These are phyloP conservation scores for Colletotrichum liaoningense DNA, from an alignment of 2,329 filamentous ascomycete species.

Conservation along the genomic window DNA sequence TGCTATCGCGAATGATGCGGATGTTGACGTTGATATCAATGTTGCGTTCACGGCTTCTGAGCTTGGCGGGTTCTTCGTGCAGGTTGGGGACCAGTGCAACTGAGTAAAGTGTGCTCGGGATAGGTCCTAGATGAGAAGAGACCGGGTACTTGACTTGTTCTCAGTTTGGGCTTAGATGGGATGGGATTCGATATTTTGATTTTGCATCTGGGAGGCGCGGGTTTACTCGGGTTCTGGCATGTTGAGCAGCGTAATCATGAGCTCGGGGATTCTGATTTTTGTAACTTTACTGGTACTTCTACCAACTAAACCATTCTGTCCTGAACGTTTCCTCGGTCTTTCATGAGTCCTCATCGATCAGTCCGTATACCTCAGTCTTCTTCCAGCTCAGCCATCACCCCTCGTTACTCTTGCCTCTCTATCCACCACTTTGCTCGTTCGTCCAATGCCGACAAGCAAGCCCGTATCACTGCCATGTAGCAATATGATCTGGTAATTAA, in stretches of 20 bases:
- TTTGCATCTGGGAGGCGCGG: background rate
- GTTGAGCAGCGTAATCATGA: background rate
- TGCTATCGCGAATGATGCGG: slow-evolving; percentile 9
- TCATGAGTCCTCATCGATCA: background rate
- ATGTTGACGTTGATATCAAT: slow-evolving; percentile 2
- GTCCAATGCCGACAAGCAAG: background rate
- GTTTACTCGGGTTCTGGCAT: background rate
- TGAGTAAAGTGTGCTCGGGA: background rate
- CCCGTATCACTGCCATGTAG: background rate
- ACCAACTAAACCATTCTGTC: background rate
- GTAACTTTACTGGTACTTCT: slow-evolving; percentile 8
- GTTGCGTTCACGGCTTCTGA: slow-evolving; percentile 7
- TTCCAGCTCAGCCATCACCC: background rate
- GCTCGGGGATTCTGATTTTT: background rate
- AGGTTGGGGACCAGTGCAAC: slow-evolving; percentile 30
- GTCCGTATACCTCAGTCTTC: background rate
- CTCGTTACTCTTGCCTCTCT: background rate
- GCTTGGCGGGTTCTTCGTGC: slow-evolving; percentile 14
- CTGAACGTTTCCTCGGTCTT: background rate
- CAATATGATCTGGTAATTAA: background rate
- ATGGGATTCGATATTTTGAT: background rate
- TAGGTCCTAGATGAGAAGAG: background rate
- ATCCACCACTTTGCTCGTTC: background rate
- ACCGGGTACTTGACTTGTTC: background rate
- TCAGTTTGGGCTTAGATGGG: background rate